A percentile compares a stretch with the other conserved stretches of the same genome.
phyloP scores from a whole-genome alignment of 2,329 filamentous ascomycete genomes.

The Furcasterigmium furcatum region DNA sequence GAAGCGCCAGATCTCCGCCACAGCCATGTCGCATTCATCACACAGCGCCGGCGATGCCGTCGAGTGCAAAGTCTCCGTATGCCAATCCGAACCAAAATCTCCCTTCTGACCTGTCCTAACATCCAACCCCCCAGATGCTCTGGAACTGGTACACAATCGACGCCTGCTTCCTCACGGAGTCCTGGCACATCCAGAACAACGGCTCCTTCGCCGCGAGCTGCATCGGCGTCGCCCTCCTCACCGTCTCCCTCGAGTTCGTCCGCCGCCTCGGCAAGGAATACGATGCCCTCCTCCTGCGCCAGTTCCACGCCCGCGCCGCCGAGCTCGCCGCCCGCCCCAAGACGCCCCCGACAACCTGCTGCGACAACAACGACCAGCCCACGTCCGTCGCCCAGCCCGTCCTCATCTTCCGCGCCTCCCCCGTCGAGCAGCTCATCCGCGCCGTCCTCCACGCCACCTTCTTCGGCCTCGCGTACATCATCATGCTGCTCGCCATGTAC shows the following conservation, averaged over 20 bases:
- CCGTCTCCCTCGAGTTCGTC: constrained; percentile 34
- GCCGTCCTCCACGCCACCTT: constrained; percentile 33
- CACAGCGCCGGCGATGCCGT: constrained; percentile 13
- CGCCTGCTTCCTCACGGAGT: constrained; percentile 35
- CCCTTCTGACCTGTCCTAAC: constrained; percentile 3
- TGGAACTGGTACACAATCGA: constrained; percentile 41
- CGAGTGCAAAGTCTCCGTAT: constrained; percentile 28
- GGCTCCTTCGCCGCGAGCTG: constrained; percentile 40
- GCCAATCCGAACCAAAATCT: neutral
- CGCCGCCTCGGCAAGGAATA: constrained; percentile 38
- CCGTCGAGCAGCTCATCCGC: constrained; percentile 35
- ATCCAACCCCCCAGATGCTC: constrained; percentile 29
- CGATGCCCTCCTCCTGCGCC: constrained; percentile 33
- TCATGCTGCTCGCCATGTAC: constrained; percentile 43
- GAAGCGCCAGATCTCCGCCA: neutral
- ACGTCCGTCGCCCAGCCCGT: constrained; percentile 9
- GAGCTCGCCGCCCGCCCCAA: constrained; percentile 15
- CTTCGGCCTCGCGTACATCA: constrained; percentile 38
- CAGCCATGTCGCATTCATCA: constrained; percentile 20
- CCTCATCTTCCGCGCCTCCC: constrained; percentile 33
- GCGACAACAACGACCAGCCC: constrained; percentile 9
- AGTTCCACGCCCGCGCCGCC: constrained; percentile 30
- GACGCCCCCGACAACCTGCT: constrained; percentile 7
- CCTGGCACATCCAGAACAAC: constrained; percentile 34
- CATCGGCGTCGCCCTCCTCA: constrained; percentile 37